These are phyloP conservation scores for Eucalyptus paniculata DNA, from an alignment of 345 rosid genomes.

Conservation along the genomic window DNA sequence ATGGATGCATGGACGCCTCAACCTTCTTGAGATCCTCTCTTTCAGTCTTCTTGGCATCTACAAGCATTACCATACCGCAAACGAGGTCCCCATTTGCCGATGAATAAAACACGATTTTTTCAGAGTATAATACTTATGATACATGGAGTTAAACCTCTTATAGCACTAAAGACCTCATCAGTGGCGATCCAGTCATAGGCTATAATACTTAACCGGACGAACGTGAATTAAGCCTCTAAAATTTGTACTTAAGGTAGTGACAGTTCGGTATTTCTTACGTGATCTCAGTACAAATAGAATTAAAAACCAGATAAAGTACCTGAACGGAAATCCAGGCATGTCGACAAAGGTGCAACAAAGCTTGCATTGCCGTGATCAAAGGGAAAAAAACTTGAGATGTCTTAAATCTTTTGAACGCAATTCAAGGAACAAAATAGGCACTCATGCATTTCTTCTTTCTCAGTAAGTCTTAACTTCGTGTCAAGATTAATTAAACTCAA, in stretches of 20 bases:
- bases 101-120: not conserved
- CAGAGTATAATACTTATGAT: not conserved
- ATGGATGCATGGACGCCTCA: not conserved
- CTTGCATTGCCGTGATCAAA: not conserved
- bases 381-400: not conserved
- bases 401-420: not conserved
- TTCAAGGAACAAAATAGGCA: not conserved
- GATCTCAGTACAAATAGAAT: not conserved
- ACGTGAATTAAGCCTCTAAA: not conserved
- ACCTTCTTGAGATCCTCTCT: not conserved
- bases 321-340: not conserved
- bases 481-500: not conserved
- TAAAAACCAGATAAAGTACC: not conserved
- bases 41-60: not conserved
- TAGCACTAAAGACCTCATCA: not conserved
- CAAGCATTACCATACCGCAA: not conserved
- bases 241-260: not conserved
- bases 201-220: not conserved
- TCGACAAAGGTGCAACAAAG: not conserved
- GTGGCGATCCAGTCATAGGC: not conserved
- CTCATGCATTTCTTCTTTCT: not conserved
- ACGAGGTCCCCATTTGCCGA: not conserved
- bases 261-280: fast-evolving
- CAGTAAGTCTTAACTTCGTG: not conserved
- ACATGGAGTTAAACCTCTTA: too few species aligned